Evolutionary conservation across 176 grass and related monocot species (phyloP).

Genomic region (Pontederia crassipes): DNA sequence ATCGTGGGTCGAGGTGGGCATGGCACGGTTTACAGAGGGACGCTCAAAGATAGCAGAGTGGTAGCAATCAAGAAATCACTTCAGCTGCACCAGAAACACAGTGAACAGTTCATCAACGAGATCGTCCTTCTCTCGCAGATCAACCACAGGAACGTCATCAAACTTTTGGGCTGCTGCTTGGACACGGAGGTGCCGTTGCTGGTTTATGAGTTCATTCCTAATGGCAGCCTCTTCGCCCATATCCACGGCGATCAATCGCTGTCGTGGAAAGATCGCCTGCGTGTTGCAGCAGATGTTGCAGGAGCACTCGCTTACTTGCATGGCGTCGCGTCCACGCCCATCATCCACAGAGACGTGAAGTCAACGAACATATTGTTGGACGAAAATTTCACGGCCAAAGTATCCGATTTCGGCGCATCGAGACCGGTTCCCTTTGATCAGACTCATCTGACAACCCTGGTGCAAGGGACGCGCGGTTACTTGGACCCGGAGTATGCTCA

Average conservation of each 20-base stretch:
- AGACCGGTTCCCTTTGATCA: slow-evolving; percentile 18
- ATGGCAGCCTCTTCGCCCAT: slow-evolving; percentile 16
- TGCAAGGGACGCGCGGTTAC: slow-evolving; percentile 22
- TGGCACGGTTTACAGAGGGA: slow-evolving; percentile 16
- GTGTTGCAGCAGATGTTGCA: slow-evolving; percentile 10
- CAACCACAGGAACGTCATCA: slow-evolving; percentile 16
- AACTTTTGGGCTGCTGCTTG: slow-evolving; percentile 18
- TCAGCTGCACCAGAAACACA: not conserved
- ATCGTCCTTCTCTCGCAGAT: slow-evolving; percentile 17
- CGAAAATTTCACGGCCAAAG: slow-evolving; percentile 12
- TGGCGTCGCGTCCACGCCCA: slow-evolving; percentile 6
- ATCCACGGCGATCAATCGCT: slow-evolving; percentile 5
- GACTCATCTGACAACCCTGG: slow-evolving; percentile 18
- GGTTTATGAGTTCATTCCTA: slow-evolving; percentile 10
- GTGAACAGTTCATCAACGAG: slow-evolving; percentile 21
- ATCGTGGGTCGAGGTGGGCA: slow-evolving; percentile 18
- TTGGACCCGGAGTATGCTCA: slow-evolving; percentile 20
- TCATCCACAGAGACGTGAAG: slow-evolving; percentile 23
- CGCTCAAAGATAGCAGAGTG: slow-evolving; percentile 5
- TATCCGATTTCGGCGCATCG: slow-evolving; percentile 20
- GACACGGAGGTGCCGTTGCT: slow-evolving; percentile 14
- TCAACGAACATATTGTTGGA: slow-evolving; percentile 13
- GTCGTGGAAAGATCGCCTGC: slow-evolving; percentile 4
- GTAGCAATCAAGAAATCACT: slow-evolving; percentile 21
- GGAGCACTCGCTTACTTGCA: slow-evolving; percentile 19